These are phyloP conservation scores for Gomphus sp. DNA, from an alignment of 1,284 basidiomycete genomes.

Conservation along the genomic window DNA sequence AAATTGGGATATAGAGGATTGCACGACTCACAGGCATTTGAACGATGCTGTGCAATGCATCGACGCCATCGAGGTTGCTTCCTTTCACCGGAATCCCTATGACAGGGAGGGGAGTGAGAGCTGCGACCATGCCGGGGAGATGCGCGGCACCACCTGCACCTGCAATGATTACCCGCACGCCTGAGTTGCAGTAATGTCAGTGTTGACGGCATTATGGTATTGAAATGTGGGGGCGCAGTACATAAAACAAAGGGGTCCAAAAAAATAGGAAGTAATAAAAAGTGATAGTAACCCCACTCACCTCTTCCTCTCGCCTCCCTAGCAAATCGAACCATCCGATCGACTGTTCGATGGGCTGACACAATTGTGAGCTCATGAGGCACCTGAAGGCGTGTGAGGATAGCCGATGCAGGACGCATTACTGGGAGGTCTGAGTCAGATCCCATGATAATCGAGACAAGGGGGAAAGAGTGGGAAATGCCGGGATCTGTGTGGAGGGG, in stretches of 20 bases:
- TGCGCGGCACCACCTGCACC: constrained; percentile 97
- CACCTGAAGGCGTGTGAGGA: constrained; percentile 75
- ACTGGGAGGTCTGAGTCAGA: constrained; percentile 95
- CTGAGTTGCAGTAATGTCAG: neutral
- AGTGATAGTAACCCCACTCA: constrained; percentile 19
- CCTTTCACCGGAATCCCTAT: constrained; percentile 97
- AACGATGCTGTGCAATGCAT: constrained; percentile 94
- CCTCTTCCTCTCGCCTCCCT: constrained; percentile 71
- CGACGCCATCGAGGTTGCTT: constrained; percentile 89
- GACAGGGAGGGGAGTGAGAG: constrained; percentile 88
- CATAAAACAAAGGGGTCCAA: neutral
- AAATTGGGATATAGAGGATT: constrained; percentile 4
- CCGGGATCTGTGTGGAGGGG: constrained; percentile 34
- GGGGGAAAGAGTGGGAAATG: constrained; percentile 61
- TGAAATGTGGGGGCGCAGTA: neutral
- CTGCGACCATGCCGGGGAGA: constrained; percentile 96
- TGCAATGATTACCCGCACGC: constrained; percentile 72
- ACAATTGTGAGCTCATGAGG: constrained; percentile 96
- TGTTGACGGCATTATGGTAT: neutral
- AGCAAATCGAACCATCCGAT: constrained; percentile 80
- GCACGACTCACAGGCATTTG: constrained; percentile 86
- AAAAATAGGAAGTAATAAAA: neutral
- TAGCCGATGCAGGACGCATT: constrained; percentile 84
- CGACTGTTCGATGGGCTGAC: constrained; percentile 92
- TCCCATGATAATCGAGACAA: constrained; percentile 97